Base-by-base conservation (phyloP, 139 green algal genomes). In the Coccomyxa sp. region DNA sequence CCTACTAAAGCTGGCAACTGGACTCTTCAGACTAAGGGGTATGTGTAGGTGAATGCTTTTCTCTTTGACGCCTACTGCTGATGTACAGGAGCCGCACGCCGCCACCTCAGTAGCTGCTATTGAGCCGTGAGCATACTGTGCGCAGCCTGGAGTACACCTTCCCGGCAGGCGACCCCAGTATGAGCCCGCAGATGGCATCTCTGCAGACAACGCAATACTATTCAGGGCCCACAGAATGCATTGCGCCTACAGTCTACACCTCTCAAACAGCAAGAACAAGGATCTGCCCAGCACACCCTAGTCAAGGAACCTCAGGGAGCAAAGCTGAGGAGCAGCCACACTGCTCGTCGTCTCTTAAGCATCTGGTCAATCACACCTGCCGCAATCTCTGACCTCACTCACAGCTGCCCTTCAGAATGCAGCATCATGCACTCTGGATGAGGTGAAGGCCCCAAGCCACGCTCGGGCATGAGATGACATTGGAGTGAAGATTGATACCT, bases 61-160 rank as follows among this genome's bases (percentile, higher is more conserved):
- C n/a, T n/a, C n/a, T n/a, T n/a, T n/a, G n/a, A n/a, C n/a, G n/a
- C n/a, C n/a, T n/a, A n/a, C n/a, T n/a, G n/a, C n/a, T n/a, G n/a
- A n/a, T n/a, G n/a, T n/a, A n/a, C n/a, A n/a, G n/a, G n/a, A n/a
- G n/a, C n/a, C n/a, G n/a, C n/a, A n/a, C n/a, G n/a, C n/a, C n/a
- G n/a, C n/a, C n/a, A n/a, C n/a, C 41, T 78, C 68, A 87, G 44
- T 81, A 90, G 80, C 83, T 90, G 73, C 91, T 84, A 38, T 92
- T 89, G 14, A 97, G 81, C 7, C 92, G 82, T 16, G 88, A 55
- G 41, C 84, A 92, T 8, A 94, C 90, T 6, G 82, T 83, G 24
- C 95, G 82, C 75, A 99, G 84, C 68, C 91, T 93, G 68, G 85
- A 93, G 90, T 99, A 99, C 39, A 99, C 97, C 86, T 99, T 99